These are phyloP conservation scores for Cercospora sp. DNA, from an alignment of 2,329 filamentous ascomycete genomes.

Conservation along the genomic window DNA sequence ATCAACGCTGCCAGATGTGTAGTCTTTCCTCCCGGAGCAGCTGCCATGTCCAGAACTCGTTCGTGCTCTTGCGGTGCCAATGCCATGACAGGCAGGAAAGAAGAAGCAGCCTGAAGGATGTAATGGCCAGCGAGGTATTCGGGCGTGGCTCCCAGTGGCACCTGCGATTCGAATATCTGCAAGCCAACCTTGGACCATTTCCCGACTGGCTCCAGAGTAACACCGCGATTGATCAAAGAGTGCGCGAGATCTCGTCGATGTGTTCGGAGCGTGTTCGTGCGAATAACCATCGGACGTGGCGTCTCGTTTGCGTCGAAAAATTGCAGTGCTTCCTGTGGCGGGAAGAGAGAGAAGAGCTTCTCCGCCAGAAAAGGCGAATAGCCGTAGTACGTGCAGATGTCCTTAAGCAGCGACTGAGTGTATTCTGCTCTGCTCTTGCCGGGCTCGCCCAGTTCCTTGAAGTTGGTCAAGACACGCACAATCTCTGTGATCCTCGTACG, in stretches of 20 bases:
- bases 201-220: constrained; percentile 92
- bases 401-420: constrained; percentile 78
- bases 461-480: constrained; percentile 85
- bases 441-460: constrained; percentile 75
- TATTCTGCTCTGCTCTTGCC: constrained; percentile 86
- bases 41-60: constrained; percentile 89
- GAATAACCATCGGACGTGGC: constrained; percentile 87
- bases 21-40: constrained; percentile 93
- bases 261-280: constrained; percentile 89
- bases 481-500: constrained; percentile 89
- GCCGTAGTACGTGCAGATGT: constrained; percentile 94
- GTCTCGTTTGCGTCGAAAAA: constrained; percentile 99
- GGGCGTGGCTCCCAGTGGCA: constrained; percentile 87
- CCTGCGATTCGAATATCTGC: constrained; percentile 88
- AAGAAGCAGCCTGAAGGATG: constrained; percentile 94
- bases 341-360: constrained; percentile 91
- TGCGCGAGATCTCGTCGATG: constrained; percentile 80
- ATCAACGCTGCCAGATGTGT: constrained; percentile 95
- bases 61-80: constrained; percentile 91
- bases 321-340: constrained; percentile 88
- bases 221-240: constrained; percentile 90
- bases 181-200: constrained; percentile 99
- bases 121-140: constrained; percentile 98
- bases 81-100: constrained; percentile 97
- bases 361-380: constrained; percentile 94